Percentiles rank a stretch among this genome's conserved stretches.
Conservation (phyloP, 2,329 filamentous ascomycete species). For the Beauveria sp. region DNA sequence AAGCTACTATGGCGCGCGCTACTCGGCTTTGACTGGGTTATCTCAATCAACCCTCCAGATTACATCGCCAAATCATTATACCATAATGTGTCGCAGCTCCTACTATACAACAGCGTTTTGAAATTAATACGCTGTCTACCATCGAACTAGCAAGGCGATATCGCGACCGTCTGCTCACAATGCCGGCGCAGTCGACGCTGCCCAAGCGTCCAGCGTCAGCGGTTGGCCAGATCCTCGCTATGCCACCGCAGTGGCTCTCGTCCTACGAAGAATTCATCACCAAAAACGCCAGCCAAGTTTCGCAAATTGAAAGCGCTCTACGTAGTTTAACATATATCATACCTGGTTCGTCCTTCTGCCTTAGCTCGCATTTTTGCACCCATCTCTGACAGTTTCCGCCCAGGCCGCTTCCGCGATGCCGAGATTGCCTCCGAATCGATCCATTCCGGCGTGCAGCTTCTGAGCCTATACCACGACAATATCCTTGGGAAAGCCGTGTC, state of each 20-base stretch:
- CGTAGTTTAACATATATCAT: constrained; percentile 94
- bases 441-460: constrained; percentile 79
- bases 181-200: constrained; percentile 10
- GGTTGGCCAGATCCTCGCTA: constrained; percentile 37
- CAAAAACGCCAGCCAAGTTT: constrained; percentile 87
- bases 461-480: constrained; percentile 88
- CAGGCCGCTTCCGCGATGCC: constrained; percentile 79
- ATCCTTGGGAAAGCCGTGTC: constrained; percentile 64
- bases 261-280: constrained; percentile 87
- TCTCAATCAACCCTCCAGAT: too few species aligned
- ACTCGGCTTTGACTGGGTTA: too few species aligned
- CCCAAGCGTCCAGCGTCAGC: constrained; percentile 16
- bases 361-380: neutral
- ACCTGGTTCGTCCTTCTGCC: constrained; percentile 49
- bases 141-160: too few species aligned
- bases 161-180: neutral
- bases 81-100: too few species aligned
- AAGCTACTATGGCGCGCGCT: too few species aligned
- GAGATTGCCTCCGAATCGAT: constrained; percentile 91
- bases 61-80: too few species aligned
- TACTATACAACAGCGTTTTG: too few species aligned
- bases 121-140: too few species aligned
- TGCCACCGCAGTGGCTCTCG: constrained; percentile 58
- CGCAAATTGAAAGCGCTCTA: constrained; percentile 88
- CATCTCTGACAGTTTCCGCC: neutral